Evolutionary conservation across 495 filamentous ascomycete genomes (phyloP), one percentile per base, ranked within the genome.

Genomic region (Endocarpon pusillum): DNA sequence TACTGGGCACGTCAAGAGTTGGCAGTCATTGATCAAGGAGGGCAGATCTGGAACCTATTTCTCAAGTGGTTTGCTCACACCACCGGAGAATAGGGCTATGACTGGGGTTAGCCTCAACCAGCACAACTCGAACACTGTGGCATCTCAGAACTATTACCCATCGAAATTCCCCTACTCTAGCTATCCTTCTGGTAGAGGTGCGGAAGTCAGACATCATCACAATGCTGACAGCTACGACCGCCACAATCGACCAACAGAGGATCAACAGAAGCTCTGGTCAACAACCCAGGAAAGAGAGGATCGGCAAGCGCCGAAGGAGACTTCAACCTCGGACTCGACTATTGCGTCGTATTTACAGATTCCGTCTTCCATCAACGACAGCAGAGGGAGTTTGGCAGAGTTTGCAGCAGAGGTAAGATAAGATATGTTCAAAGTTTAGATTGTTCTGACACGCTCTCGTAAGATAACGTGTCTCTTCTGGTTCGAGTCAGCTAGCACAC

Each of bases 391-490:
- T 47, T 45, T 92, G 45, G 67, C 79, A 2, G 79, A 87, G 41
- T 86, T 92, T 51, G 79, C 81, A 26, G 79, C 82, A 21, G 71
- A 81, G 65, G 79, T 84, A 56, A 42, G 66, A 6, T 19, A 3
- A 8, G n/a, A 21, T 21, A 30, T 25, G 10, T 10, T 37, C 12
- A 26, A 8, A 12, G 14, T 6, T 30, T 14, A n/a, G 33, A n/a
- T 3, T 19, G 3, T 19, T 22, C 15, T 14, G 9, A 26, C 26
- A 23, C 28, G 8, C n/a, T 9, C 17, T 33, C 21, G 22, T 5
- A 42, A 96, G 79, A 78, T 94, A 55, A 92, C 89, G 1, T 94
- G 87, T 45, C 64, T 99, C 19, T 94, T 99, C 59, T 99, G 91
- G 91, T 99, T 96, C 47, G 91, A 96, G 51, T 78, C 75, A n/a